Evolutionary conservation across 495 filamentous ascomycete genomes (phyloP), one percentile per base, ranked within the genome.

Genomic region (Oidiodendron maius): DNA sequence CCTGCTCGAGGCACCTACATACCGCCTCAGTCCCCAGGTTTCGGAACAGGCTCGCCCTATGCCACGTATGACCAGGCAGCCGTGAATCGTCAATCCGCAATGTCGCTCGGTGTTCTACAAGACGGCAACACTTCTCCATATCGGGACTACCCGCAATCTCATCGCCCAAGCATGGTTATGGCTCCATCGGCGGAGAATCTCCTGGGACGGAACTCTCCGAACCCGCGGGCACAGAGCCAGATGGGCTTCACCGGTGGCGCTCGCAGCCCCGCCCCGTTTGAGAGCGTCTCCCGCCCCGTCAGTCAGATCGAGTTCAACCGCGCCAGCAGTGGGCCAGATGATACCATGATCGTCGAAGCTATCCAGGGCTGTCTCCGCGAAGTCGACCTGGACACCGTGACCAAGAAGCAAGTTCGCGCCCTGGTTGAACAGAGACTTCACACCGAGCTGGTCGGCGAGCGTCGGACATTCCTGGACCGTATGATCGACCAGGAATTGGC

Each of bases 331-430:
- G 89, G 88, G 0, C 86, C 87, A 3, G 85, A 88, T 46, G 79
- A 83, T 57, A 82, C 86, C 44, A 68, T 66, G 49, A 96, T 98
- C 48, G 71, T 86, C 35, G 87, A 95, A 44, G 84, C 86, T 10
- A 88, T 97, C 51, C 85, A 87, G 55, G 65, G 70, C 41, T 89
- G 89, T 60, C 70, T 98, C 51, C 68, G 76, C n/a, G 91, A 95
- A 60, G 90, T 96, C 2, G 90, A 98, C 67, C 68, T 98, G 17
- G 93, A 98, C 63, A 91, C 75, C 13, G 89, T 98, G 25, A 98
- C 93, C 15, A 98, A 98, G 81, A 98, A 97, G 70, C 93, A 97
- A 74, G 87, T 93, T 46, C 77, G 88, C 41, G 90, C 86, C 11
- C 74, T 96, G 40, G 89, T 95, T 21, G 93, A 98, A 70, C 89